Evolutionary conservation across 352 stramenopile genomes (phyloP), one percentile per base, ranked within the genome.

Genomic region (Detonula confervacea): DNA sequence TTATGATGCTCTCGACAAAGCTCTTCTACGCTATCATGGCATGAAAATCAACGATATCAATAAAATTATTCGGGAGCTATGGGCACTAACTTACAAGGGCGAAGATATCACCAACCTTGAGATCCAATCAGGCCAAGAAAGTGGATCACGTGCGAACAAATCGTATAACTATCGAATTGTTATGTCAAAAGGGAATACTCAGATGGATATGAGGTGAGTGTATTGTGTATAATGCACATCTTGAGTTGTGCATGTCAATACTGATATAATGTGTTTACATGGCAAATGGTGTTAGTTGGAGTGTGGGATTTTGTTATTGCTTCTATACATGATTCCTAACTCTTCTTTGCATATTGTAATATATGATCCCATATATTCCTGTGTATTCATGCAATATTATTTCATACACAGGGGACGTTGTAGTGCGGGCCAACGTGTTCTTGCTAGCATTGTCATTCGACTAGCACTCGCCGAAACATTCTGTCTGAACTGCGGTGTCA

Each of bases 11-110:
- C 78, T 96, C 14, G 97, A 99, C 75, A 95, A 98, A 68, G 97
- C 97, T 1, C 88, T 99, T 22, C 88, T 98, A 46, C 88, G 96
- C 56, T 99, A 98, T 84, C 98, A 99, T 84, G 95, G 92, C 18
- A 97, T 98, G 69, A 99, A 99, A 83, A 98, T 99, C 56, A 94
- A 95, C 47, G 97, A 99, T 73, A 99, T 99, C 84, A 99, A 99
- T 90, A 97, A 97, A 35, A 98, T 98, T 64, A 99, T 99, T 76
- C 90, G 93, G 24, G 97, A 98, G 56, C 84, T 99, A 14, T 99
- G 97, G 97, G 92, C 97, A 67, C 94, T 98, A 33, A 99, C 97
- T 1, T 99, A 99, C 93, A 98, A 98, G 72, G 98, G 97, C 0
- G 92, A 98, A 65, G 98, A 99, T 83, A 99, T 99, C 67, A 97